Percentiles rank a stretch among this genome's conserved stretches.
Evolutionary conservation across 345 rosid genomes (phyloP).

Genomic region (Trapa incisa): DNA sequence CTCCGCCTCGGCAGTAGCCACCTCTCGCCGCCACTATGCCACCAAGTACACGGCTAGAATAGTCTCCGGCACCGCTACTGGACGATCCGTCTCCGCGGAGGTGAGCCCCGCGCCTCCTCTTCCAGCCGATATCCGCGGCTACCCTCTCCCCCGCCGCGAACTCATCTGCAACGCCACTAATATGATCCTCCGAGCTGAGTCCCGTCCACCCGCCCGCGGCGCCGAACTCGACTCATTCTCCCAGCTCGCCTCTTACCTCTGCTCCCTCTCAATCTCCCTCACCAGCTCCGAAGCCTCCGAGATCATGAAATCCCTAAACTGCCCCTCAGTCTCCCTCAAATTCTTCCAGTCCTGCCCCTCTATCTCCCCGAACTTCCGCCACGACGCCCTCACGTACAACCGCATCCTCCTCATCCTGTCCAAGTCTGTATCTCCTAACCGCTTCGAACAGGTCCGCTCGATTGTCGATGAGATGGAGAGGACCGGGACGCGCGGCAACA

Average conservation of each 20-base stretch:
- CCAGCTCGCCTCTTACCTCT: slow-evolving; percentile 44
- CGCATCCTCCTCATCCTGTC: slow-evolving; percentile 66
- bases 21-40: slow-evolving; percentile 34
- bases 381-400: slow-evolving; percentile 48
- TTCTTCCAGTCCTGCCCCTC: slow-evolving; percentile 58
- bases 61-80: slow-evolving; percentile 64
- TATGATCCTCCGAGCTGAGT: slow-evolving; percentile 28
- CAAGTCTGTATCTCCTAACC: slow-evolving; percentile 39
- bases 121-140: slow-evolving; percentile 61
- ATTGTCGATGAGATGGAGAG: slow-evolving; percentile 49
- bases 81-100: slow-evolving; percentile 67
- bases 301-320: slow-evolving; percentile 69
- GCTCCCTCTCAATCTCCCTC: slow-evolving; percentile 46
- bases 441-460: slow-evolving; percentile 33
- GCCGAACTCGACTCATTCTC: slow-evolving; percentile 16
- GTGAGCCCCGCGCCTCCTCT: slow-evolving; percentile 40
- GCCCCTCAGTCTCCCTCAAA: slow-evolving; percentile 47
- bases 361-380: slow-evolving; percentile 38
- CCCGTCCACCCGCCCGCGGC: slow-evolving; percentile 1
- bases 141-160: slow-evolving; percentile 63
- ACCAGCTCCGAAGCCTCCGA: slow-evolving; percentile 68
- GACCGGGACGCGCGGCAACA: slow-evolving; percentile 37
- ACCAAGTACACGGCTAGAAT: slow-evolving; percentile 70
- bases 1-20: slow-evolving; percentile 2
- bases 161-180: slow-evolving; percentile 62